phyloP scores from a whole-genome alignment of 176 grass and related monocot species.

The Phragmites australis region DNA sequence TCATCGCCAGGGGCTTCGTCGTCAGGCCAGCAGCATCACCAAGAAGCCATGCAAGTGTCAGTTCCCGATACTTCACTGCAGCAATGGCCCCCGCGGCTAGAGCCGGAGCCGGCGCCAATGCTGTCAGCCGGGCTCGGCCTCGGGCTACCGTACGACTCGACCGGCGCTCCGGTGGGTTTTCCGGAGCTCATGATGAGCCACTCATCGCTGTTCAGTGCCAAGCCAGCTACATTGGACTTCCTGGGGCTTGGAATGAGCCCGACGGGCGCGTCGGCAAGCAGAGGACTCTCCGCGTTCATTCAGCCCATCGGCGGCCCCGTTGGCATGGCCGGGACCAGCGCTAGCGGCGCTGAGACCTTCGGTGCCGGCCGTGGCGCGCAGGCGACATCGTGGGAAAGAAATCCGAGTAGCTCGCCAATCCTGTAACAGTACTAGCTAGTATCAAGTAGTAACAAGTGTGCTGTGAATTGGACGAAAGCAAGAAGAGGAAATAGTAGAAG shows the following conservation, averaged over 20 bases:
- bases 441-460: slow-evolving; percentile 20
- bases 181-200: slow-evolving; percentile 82
- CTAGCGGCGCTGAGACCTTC: slow-evolving; percentile 39
- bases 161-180: slow-evolving; percentile 36
- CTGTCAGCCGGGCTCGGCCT: slow-evolving; percentile 82
- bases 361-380: slow-evolving; percentile 17
- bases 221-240: slow-evolving; percentile 89
- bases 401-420: slow-evolving; percentile 47
- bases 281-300: slow-evolving; percentile 59
- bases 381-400: slow-evolving; percentile 48
- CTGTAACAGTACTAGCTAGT: slow-evolving; percentile 38
- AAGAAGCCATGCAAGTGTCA: slow-evolving; percentile 36
- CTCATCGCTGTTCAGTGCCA: slow-evolving; percentile 60
- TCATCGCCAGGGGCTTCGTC: slow-evolving; percentile 36
- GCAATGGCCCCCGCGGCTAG: slow-evolving; percentile 60
- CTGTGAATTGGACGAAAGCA: slow-evolving; percentile 32
- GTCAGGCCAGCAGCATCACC: slow-evolving; percentile 41
- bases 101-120: slow-evolving; percentile 46
- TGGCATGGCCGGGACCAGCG: slow-evolving; percentile 46
- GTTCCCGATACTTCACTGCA: slow-evolving; percentile 35
- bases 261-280: slow-evolving; percentile 38
- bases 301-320: slow-evolving; percentile 63
- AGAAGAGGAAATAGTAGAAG: slow-evolving; percentile 33
- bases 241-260: slow-evolving; percentile 78
- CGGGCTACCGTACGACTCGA: slow-evolving; percentile 57